Evolutionary conservation across 2,329 filamentous ascomycete genomes (phyloP), one percentile per base, ranked within the genome.

Genomic region (Ascochyta fabae): DNA sequence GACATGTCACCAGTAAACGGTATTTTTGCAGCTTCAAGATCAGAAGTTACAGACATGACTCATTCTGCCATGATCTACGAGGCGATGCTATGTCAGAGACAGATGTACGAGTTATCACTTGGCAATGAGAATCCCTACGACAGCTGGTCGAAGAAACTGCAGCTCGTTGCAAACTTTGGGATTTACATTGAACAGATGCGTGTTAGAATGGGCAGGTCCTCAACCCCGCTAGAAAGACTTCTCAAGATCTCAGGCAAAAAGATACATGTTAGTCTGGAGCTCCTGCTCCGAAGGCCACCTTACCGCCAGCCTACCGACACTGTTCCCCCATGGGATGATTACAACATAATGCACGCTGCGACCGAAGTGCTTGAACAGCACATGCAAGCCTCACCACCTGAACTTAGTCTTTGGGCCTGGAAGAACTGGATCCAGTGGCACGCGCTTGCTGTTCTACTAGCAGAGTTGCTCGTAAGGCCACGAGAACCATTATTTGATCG

Each of bases 351-450:
- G 22, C 36, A 19, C 16, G 31, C 38, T 36, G 53, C 52, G 6
- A 48, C 46, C n/a, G 31, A 51, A 22, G 46, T 59, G 19, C 26
- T 59, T 4, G 52, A 59, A 47, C 42, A 48, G 7, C 51, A 59
- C 33, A 9, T 56, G 16, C 36, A 59, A 31, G n/a, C 38, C 4
- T 12, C 39, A 2, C 13, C 43, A 22, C 35, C 48, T 7, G 53
- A 54, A 10, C 51, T 59, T 12, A 23, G 34, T 15, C 49, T 45
- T 3, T 62, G 59, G 59, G 53, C 53, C 6, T 62, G 59, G 56
- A 62, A 62, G 34, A 56, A 45, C 23, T 60, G 59, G 59, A 42
- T 62, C 19, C 56, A 62, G 35, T 62, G 56, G 59, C 52, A 62
- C 47, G 56, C 56, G 8, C 49, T 62, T 4, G 59, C 59, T 24